These are phyloP conservation scores for Rossbeevera mucosa DNA, from an alignment of 768 basidiomycete genomes.

Conservation along the genomic window DNA sequence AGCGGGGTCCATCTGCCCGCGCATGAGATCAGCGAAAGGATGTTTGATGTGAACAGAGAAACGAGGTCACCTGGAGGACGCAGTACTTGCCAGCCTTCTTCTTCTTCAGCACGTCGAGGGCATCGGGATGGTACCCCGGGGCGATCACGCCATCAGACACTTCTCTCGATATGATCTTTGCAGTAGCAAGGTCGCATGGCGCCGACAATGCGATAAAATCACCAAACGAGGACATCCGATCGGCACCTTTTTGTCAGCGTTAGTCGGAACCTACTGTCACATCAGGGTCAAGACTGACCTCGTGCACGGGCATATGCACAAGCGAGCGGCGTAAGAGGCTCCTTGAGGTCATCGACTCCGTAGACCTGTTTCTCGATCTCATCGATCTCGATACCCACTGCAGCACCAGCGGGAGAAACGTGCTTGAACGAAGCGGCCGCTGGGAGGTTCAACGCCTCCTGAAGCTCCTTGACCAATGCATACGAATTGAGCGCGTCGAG, in stretches of 20 bases:
- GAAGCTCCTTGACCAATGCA: conserved; percentile 90
- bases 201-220: conserved; percentile 97
- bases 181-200: conserved; percentile 89
- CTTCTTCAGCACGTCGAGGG: conserved; percentile 85
- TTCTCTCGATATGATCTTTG: conserved; percentile 95
- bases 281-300: conserved; percentile 41
- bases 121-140: conserved; percentile 84
- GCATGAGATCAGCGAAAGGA: conserved; percentile 3
- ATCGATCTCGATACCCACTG: conserved; percentile 80
- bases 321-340: conserved; percentile 82
- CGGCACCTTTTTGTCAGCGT: conserved; percentile 61
- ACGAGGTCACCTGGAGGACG: conserved; percentile 70
- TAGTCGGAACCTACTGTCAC: conserved; percentile 1
- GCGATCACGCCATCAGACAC: conserved; percentile 99
- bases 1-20: conserved; percentile 81
- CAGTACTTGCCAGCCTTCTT: conserved; percentile 99
- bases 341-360: conserved; percentile 92
- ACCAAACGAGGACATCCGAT: conserved; percentile 99
- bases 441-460: conserved; percentile 80
- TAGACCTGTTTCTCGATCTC: conserved; percentile 90
- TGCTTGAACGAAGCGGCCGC: conserved; percentile 99
- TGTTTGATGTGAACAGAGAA: background rate
- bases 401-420: conserved; percentile 96
- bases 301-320: conserved; percentile 94
- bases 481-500: conserved; percentile 97